Evolutionary conservation across 305 asterid species (phyloP), one percentile per base, ranked within the genome.

Genomic region (Rubia occidens): DNA sequence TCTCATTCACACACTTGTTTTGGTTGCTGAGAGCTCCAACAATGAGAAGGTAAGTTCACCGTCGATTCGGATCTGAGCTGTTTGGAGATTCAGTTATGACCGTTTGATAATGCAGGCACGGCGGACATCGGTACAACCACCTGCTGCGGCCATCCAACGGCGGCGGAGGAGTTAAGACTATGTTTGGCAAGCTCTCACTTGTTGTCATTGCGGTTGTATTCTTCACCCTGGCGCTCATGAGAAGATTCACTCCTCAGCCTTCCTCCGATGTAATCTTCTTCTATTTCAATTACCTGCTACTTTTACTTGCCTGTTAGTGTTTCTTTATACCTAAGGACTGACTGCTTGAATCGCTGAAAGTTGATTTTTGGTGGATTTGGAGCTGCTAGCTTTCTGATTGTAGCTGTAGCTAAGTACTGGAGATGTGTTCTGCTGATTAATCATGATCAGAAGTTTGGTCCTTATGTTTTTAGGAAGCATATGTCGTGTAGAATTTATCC

Each of bases 181-280:
- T 90, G 97, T 87, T 87, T 71, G 85, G 83, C 72, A 87, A 80
- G 81, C 85, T 90, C 18, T 82, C 90, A 40, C 0, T 88, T 78
- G 96, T 87, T 11, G 87, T 81, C 15, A 47, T 88, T 20, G 89
- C 87, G 37, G 79, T 93, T 58, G 85, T 90, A 79, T 82, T 90
- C 74, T 90, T 89, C 70, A 85, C 85, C 51, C 69, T 86, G 53
- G 82, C 87, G 72, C 82, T 88, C 67, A 58, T 85, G 45, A 83
- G 78, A 79, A 77, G 72, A 80, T 78, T 79, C 68, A 74, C 66
- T 63, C 26, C 83, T 68, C 81, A 67, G 49, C 59, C 86, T 58
- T 81, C 73, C 67, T 61, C 92, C 13, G 85, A 86, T 89, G 97
- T 87, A 56, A 63, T 66, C 49, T 54, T 58, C 8, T 70, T 39